Conservation (phyloP, 768 basidiomycete species). For the Termitomyces sp. region DNA sequence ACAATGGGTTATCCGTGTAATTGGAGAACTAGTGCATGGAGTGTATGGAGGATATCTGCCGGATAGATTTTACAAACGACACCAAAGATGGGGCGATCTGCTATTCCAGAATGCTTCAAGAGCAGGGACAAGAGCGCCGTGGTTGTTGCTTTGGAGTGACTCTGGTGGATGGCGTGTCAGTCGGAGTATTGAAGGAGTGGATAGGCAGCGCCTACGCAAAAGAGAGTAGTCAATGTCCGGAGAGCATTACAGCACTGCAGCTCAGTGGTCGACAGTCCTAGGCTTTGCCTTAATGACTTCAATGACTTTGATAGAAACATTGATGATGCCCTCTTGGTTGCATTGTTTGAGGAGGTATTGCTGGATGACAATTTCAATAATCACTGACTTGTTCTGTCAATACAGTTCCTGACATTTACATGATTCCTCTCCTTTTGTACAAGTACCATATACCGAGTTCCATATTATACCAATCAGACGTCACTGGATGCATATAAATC, state of each 20-base stretch:
- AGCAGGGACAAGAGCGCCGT: background rate
- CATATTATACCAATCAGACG: background rate
- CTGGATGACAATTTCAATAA: background rate
- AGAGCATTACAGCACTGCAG: no score
- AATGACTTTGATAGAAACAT: background rate
- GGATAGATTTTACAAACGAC: background rate
- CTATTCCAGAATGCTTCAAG: background rate
- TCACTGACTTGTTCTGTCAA: background rate
- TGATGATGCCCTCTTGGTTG: slow-evolving; percentile 1
- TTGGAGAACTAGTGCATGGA: background rate
- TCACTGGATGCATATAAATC: slow-evolving; percentile 37
- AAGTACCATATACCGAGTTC: no score
- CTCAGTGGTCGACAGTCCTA: slow-evolving; percentile 13
- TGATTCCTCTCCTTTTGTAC: background rate
- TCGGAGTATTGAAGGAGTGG: background rate
- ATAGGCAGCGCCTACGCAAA: background rate
- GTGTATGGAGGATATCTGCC: background rate
- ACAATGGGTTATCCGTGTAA: background rate
- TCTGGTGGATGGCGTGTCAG: background rate
- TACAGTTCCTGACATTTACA: background rate
- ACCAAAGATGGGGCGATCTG: background rate
- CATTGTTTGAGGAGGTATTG: background rate
- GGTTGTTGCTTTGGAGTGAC: background rate
- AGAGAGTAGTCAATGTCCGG: background rate
- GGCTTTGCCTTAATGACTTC: slow-evolving; percentile 14